Conservation (phyloP, 176 grass and related monocot genomes). For the Metroxylon sagu region DNA sequence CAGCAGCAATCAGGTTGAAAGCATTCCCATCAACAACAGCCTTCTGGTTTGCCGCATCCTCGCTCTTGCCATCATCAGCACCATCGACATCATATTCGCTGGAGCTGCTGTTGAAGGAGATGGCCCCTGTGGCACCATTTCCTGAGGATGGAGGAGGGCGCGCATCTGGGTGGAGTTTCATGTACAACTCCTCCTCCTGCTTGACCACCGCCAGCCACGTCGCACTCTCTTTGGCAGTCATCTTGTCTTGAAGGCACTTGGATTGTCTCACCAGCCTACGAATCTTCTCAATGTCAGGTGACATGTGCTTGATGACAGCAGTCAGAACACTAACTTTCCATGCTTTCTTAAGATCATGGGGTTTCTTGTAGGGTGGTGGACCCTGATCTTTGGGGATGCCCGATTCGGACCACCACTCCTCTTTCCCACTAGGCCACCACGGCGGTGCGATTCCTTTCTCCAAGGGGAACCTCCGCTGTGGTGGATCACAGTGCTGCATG, state of each 20-base stretch:
- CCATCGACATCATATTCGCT: slow-evolving; percentile 84
- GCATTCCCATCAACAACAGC: slow-evolving; percentile 11
- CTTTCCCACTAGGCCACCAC: slow-evolving; percentile 77
- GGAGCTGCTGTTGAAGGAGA: slow-evolving; percentile 69
- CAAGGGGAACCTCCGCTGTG: slow-evolving; percentile 81
- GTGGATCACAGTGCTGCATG: slow-evolving; percentile 98
- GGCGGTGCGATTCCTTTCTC: slow-evolving; percentile 89
- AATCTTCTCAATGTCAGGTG: slow-evolving; percentile 95
- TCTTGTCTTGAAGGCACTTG: slow-evolving; percentile 99
- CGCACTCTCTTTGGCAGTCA: slow-evolving; percentile 94
- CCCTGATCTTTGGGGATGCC: slow-evolving; percentile 70
- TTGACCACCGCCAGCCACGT: slow-evolving; percentile 89
- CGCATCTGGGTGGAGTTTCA: slow-evolving; percentile 55
- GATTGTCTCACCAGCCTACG: slow-evolving; percentile 76
- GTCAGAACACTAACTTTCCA: slow-evolving; percentile 99
- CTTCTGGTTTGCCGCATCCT: slow-evolving; percentile 40
- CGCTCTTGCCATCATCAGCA: slow-evolving; percentile 56
- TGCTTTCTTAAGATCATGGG: slow-evolving; percentile 94
- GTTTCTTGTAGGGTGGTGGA: slow-evolving; percentile 89
- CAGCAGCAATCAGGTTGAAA: slow-evolving; percentile 8
- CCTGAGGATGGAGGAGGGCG: slow-evolving; percentile 16
- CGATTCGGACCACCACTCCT: slow-evolving; percentile 76
- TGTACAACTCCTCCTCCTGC: slow-evolving; percentile 82
- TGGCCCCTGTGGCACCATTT: slow-evolving; percentile 32
- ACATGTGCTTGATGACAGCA: slow-evolving; percentile 98